phyloP scores from a whole-genome alignment of 805 yeast species.

The Grigorovia yakushimaensis region DNA sequence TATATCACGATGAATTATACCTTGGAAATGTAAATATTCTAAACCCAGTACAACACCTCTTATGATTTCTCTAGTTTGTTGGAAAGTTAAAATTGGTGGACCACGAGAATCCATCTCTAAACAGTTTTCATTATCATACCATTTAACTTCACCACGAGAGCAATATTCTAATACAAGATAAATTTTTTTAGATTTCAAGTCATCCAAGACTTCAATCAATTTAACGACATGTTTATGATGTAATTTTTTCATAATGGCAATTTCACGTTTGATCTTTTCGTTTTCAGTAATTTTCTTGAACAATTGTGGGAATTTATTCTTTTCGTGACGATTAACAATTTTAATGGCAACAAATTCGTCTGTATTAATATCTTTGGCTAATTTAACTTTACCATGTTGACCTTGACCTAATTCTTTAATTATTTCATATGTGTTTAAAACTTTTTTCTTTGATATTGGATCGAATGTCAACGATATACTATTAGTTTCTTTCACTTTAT shows the following conservation, averaged over 20 bases:
- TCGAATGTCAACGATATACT: conserved; percentile 78
- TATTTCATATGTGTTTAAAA: conserved; percentile 84
- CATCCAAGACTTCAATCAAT: conserved; percentile 82
- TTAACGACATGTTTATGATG: conserved; percentile 86
- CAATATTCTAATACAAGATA: conserved; percentile 85
- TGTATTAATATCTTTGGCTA: conserved; percentile 63
- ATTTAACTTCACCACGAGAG: conserved; percentile 82
- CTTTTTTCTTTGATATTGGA: conserved; percentile 73
- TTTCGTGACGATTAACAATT: conserved; percentile 67
- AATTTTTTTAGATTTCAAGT: conserved; percentile 70
- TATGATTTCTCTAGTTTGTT: conserved; percentile 59
- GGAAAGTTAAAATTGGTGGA: conserved; percentile 60
- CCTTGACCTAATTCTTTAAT: conserved; percentile 84
- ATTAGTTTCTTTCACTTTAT: conserved; percentile 71
- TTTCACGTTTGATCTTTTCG: conserved; percentile 74
- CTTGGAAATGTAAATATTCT: conserved; percentile 85
- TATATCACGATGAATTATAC: conserved; percentile 89
- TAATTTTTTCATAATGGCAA: conserved; percentile 91
- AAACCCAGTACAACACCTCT: conserved; percentile 82
- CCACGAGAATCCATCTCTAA: conserved; percentile 33
- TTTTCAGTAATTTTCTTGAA: conserved; percentile 41
- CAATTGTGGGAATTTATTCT: conserved; percentile 11
- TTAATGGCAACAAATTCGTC: conserved; percentile 78
- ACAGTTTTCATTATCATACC: conserved; percentile 44
- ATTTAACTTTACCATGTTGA: conserved; percentile 95